Evolutionary conservation across 169 alveolate genomes (phyloP).

Genomic region (Cryptosporidium muris): DNA sequence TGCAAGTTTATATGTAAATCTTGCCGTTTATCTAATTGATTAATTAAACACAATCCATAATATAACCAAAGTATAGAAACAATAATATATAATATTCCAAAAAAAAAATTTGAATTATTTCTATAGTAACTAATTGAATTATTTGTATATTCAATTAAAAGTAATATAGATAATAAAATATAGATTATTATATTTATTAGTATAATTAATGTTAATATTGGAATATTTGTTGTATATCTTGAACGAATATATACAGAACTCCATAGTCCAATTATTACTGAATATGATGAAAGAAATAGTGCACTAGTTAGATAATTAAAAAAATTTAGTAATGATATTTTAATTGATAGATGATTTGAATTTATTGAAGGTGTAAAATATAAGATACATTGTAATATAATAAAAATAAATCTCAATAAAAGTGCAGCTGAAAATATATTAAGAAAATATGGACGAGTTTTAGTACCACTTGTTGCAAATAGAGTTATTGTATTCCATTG

Average conservation of each 20-base stretch:
- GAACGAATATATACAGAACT: conserved; percentile 13
- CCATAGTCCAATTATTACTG: conserved; percentile 39
- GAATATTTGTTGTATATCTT: background rate
- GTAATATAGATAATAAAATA: background rate
- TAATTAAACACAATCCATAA: conserved; percentile 4
- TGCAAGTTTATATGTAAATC: conserved; percentile 8
- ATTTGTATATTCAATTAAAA: background rate
- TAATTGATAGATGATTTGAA: background rate
- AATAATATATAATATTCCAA: background rate
- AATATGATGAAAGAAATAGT: conserved; percentile 31
- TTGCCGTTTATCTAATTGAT: conserved; percentile 35
- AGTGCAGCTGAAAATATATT: conserved; percentile 14
- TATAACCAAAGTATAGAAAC: conserved; percentile 35
- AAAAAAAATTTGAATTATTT: background rate
- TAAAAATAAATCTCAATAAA: conserved; percentile 21
- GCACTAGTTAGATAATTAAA: conserved; percentile 18
- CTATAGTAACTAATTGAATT: background rate
- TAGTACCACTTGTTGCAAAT: conserved; percentile 56
- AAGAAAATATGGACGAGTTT: conserved; percentile 45
- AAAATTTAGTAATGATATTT: background rate
- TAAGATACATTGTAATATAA: conserved; percentile 4
- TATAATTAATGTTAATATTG: background rate
- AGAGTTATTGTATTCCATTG: conserved; percentile 5
- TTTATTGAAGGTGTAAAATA: conserved; percentile 6
- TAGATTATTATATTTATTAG: conserved; percentile 10